These are phyloP conservation scores for Aphanomyces invadans DNA, from an alignment of 352 stramenopile species.

Conservation along the genomic window DNA sequence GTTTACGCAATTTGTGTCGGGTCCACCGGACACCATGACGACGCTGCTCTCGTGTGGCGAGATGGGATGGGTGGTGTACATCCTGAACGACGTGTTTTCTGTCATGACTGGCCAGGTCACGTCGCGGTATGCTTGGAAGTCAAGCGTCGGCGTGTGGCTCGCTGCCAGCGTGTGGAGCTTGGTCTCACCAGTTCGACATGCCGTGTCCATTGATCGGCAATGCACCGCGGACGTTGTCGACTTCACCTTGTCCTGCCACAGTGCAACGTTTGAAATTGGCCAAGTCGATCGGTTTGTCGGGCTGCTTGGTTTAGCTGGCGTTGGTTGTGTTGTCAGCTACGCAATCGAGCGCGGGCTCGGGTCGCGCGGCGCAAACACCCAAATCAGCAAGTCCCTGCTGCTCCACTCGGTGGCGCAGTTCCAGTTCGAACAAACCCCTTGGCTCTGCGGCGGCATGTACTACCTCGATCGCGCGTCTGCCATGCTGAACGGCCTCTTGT, in stretches of 20 bases:
- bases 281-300: not conserved
- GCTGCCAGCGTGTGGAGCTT: slow-evolving; percentile 4
- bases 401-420: not conserved
- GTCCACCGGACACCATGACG: not conserved
- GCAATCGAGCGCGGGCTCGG: not conserved
- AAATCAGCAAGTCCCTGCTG: not conserved
- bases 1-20: not conserved
- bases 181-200: not conserved
- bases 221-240: slow-evolving; percentile 2
- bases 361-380: not conserved
- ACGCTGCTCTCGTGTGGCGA: slow-evolving; percentile 10
- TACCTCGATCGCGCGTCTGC: slow-evolving; percentile 9
- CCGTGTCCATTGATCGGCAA: not conserved
- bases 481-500: slow-evolving; percentile 2
- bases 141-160: not conserved
- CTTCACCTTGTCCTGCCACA: not conserved
- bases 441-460: not conserved
- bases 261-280: slow-evolving; percentile 5
- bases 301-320: not conserved
- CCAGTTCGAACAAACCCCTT: not conserved
- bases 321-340: not conserved
- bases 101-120: not conserved
- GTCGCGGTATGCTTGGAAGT: not conserved
- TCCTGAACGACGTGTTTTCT: slow-evolving; percentile 23
- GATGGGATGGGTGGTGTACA: slow-evolving; percentile 14